phyloP scores from a whole-genome alignment of 2,329 filamentous ascomycete genomes.

The Cadophora malorum region DNA sequence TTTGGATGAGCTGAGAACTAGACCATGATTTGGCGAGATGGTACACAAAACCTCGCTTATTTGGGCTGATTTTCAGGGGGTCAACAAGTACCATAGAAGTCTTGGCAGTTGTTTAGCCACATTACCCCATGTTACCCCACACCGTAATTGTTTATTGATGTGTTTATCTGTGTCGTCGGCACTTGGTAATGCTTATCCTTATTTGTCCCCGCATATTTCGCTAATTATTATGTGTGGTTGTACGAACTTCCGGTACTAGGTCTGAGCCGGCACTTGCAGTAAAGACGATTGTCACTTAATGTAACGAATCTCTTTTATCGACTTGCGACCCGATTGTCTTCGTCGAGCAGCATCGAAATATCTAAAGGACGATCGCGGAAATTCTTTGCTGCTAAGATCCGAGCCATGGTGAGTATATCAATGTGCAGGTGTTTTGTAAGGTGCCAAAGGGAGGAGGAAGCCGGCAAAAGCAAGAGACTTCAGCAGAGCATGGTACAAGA shows the following conservation, averaged over 20 bases:
- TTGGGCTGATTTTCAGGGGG: not conserved
- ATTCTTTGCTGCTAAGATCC: too few species aligned
- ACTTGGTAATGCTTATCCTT: conserved; percentile 15
- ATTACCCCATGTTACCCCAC: conserved; percentile 24
- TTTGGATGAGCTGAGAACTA: not conserved
- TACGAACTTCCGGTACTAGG: not conserved
- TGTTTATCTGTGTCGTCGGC: conserved; percentile 24
- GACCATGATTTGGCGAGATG: not conserved
- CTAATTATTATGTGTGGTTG: not conserved
- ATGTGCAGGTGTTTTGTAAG: too few species aligned
- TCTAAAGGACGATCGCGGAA: too few species aligned
- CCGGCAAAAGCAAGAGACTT: not conserved
- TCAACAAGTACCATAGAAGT: conserved; percentile 11
- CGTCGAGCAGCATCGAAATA: too few species aligned
- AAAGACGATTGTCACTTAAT: conserved; percentile 4
- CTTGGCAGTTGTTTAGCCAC: conserved; percentile 13
- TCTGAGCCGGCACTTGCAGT: conserved; percentile 7
- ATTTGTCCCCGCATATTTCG: conserved; percentile 11
- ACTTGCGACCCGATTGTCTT: too few species aligned
- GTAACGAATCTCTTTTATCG: conserved; percentile 7
- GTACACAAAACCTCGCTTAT: conserved; percentile 9
- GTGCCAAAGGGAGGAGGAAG: too few species aligned
- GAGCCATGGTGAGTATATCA: too few species aligned
- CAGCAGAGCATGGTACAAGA: not conserved
- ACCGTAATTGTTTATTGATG: conserved; percentile 20